phyloP scores from a whole-genome alignment of 2,329 filamentous ascomycete genomes.

The Ceratocystis eucalypticola region DNA sequence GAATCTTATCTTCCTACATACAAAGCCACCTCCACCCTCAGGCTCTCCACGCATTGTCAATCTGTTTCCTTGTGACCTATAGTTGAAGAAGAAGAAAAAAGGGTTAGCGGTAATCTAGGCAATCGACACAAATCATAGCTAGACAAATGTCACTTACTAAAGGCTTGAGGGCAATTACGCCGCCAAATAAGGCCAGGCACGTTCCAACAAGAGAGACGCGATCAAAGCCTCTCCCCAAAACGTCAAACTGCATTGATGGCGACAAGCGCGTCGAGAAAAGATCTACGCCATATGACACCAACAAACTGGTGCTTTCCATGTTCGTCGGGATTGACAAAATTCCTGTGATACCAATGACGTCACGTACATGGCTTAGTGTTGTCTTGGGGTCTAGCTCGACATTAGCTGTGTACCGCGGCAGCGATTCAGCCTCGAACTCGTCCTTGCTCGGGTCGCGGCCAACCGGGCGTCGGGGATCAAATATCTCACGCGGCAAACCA shows the following conservation, averaged over 20 bases:
- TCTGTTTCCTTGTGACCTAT: conserved; percentile 51
- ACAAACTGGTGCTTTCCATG: conserved; percentile 80
- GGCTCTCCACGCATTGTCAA: conserved; percentile 48
- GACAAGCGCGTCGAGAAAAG: conserved; percentile 74
- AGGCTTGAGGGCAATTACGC: conserved; percentile 66
- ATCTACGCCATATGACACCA: conserved; percentile 80
- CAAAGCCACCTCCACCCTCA: conserved; percentile 4
- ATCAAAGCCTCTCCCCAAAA: conserved; percentile 86
- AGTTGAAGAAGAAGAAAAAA: not conserved
- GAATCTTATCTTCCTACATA: not conserved
- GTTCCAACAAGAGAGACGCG: conserved; percentile 75
- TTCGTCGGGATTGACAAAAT: conserved; percentile 65
- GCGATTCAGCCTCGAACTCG: conserved; percentile 66
- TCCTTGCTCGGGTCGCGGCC: conserved; percentile 67
- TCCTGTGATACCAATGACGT: conserved; percentile 60
- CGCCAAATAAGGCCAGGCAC: conserved; percentile 62
- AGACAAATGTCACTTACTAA: conserved; percentile 48
- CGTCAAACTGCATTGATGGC: conserved; percentile 84
- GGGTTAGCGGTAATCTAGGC: conserved; percentile 25
- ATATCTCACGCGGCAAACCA: conserved; percentile 60
- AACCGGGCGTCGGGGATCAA: conserved; percentile 78
- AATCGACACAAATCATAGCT: not conserved
- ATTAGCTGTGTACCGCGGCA: conserved; percentile 59
- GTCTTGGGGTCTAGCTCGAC: conserved; percentile 75
- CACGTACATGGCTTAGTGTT: conserved; percentile 67